These are phyloP conservation scores for Scedosporium boydii DNA, from an alignment of 2,329 filamentous ascomycete species.

Conservation along the genomic window DNA sequence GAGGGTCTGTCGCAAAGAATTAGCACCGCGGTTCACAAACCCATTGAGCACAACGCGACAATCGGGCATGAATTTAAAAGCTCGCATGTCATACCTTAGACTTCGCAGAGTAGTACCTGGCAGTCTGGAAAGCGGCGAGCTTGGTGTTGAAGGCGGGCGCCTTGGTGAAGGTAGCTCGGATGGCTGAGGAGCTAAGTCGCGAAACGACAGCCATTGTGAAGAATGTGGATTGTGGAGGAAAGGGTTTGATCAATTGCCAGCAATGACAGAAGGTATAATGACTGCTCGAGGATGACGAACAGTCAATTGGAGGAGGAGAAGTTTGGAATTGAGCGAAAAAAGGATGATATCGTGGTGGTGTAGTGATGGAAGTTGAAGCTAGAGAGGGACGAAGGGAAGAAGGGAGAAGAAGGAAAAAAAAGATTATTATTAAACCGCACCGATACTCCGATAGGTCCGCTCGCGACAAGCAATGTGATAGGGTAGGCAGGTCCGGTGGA, in stretches of 20 bases:
- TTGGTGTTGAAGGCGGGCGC: constrained; percentile 59
- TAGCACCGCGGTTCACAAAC: neutral
- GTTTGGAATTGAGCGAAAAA: constrained; percentile 15
- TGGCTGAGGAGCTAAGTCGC: constrained; percentile 70
- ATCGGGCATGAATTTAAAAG: neutral
- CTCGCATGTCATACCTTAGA: constrained; percentile 54
- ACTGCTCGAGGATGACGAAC: neutral
- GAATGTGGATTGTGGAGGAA: constrained; percentile 10
- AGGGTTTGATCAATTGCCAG: constrained; percentile 8
- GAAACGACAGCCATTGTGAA: constrained; percentile 72
- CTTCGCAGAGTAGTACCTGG: constrained; percentile 91
- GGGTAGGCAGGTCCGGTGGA: neutral
- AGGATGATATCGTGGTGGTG: constrained; percentile 11
- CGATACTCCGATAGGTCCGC: constrained; percentile 1
- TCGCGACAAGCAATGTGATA: neutral
- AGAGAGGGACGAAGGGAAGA: constrained; percentile 22
- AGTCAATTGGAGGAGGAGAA: constrained; percentile 7
- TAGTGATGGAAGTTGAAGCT: constrained; percentile 10
- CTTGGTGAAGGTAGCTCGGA: constrained; percentile 62
- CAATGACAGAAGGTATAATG: neutral
- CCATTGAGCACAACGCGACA: neutral
- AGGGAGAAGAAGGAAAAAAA: constrained; percentile 25
- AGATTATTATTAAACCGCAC: constrained; percentile 13
- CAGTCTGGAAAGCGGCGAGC: constrained; percentile 66
- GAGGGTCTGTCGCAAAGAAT: constrained; percentile 54